Base-by-base conservation (phyloP, 257 asterid species). In the Handroanthus guayacan region DNA sequence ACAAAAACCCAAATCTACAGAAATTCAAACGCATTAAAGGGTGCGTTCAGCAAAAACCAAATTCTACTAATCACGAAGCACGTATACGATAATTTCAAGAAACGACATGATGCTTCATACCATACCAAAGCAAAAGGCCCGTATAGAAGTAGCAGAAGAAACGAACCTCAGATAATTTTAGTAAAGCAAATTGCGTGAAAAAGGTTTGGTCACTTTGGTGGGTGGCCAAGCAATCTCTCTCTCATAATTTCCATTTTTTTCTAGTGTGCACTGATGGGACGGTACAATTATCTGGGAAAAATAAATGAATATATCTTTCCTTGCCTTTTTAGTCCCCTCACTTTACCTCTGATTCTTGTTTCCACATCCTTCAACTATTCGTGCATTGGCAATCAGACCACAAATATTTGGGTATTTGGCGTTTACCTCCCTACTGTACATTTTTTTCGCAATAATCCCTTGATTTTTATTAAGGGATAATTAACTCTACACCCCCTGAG, bases 151-250 rank as follows among this genome's bases (percentile, higher is more conserved):
- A 37, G 81, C n/a, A 62, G 72, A 70, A 68, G 76, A 60, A 69
- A 69, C 65, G 44, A 76, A 77, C 83, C 83, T 69, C 74, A 18
- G 76, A 31, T 48, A 61, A 78, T 55, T 25, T 25, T 52, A 34
- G 86, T 77, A 68, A 74, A 76, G 86, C 52, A 44, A 68, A 67
- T 79, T 54, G 75, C 41, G 75, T 13, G 75, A 48, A 76, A 36
- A 54, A 16, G 36, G 25, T 55, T 9, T 16, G n/a, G n/a, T n/a
- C n/a, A n/a, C n/a, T n/a, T n/a, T n/a, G 69, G 73, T 56, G 48
- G 81, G 77, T 54, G 82, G 82, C 75, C 79, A 38, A 73, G 54
- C 75, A 36, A 60, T 11, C 67, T 63, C 80, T 39, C 79, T 41
- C 80, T 45, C 41, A 65, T 51, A 44, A 60, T 41, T 67, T 61